Evolutionary conservation across 768 basidiomycete genomes (phyloP), one percentile per base, ranked within the genome.

Genomic region (Xanthoconium purpureum): DNA sequence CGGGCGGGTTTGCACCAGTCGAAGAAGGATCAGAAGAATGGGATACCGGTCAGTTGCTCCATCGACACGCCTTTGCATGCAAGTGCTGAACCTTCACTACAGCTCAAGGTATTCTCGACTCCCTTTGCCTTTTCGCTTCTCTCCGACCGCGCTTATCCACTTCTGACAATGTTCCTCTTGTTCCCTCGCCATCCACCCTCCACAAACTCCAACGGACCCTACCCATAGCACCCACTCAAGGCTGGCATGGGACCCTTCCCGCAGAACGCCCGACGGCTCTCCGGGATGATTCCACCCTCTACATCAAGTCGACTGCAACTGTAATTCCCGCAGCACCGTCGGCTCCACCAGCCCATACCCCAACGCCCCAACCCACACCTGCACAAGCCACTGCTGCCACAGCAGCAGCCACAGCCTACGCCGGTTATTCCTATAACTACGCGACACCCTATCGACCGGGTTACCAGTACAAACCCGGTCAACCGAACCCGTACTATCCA

Each of bases 21-120:
- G 79, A 84, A 66, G 80, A 84, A 65, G 87, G 79, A 35, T 87
- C 88, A 12, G 90, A 91, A 69, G 91, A 94, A 68, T 91, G 87
- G 87, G 85, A 89, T 61, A 82, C 81, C 57, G 91, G 91, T 91
- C 65, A 61, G 85, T 70, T 50, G 36, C 40, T 13, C n/a, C 24
- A 18, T 45, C 54, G 12, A 60, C 55, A 36, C 50, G 6, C 58
- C 4, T 35, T 52, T 44, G 39, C 30, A 45, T n/a, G 4, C 53
- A 52, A 56, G 4, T 9, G 40, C 64, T 63, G 55, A 58, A 49
- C 33, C 44, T 63, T 52, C n/a, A 35, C 58, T 56, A 38, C 66
- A 92, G 91, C 91, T 20, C 84, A 87, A 68, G 78, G 82, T 52
- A 90, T 92, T 54, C 64, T 87, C 52, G 79, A 87, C 53, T 90